Base-by-base conservation (phyloP, 2,329 filamentous ascomycete species). In the Hirsutella minnesotensis region DNA sequence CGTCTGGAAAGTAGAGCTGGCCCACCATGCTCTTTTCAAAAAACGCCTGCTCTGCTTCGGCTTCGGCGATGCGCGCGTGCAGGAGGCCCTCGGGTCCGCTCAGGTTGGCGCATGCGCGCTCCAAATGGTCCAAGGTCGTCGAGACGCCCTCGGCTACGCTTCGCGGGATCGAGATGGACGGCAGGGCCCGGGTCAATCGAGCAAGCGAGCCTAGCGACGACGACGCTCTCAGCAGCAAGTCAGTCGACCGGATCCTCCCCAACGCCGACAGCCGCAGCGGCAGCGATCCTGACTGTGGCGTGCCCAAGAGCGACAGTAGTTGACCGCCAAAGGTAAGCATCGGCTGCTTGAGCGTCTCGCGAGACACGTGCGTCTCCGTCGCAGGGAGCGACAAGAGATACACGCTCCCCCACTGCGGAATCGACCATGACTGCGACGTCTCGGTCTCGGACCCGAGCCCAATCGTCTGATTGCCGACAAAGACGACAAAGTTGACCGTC, bases 21-120 rank as follows among this genome's bases (percentile, higher is more conserved):
- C 89, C 92, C 12, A 98, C 92, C 92, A 98, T 98, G 56, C 86
- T 94, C 65, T 94, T 94, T 64, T 98, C 92, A 53, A 98, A 98
- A 63, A 98, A 98, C 0, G 90, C 90, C 47, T 83, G 80, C 60
- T 98, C 92, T 0, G 88, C 90, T 57, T 94, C 87, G 3, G 78
- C 75, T 62, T 95, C 89, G 5, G 92, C 92, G 38, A 87, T 78
- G 9, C 86, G 77, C 0, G 90, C 90, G 58, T 90, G 81, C 48
- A 81, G 75, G 33, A 98, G 67, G 0, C 88, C 89, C 22, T 80
- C 73, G 0, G 67, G 65, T 0, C 68, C 70, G 30, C 77, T 77
- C 2, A 96, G 69, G 42, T 78, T 77, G 20, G 79, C 70, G 56
- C 90, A 95, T 1, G 89, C 83, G 38, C 77, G 70, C 24, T 86